Conservation (phyloP, 495 filamentous ascomycete species). For the Podospora didyma region DNA sequence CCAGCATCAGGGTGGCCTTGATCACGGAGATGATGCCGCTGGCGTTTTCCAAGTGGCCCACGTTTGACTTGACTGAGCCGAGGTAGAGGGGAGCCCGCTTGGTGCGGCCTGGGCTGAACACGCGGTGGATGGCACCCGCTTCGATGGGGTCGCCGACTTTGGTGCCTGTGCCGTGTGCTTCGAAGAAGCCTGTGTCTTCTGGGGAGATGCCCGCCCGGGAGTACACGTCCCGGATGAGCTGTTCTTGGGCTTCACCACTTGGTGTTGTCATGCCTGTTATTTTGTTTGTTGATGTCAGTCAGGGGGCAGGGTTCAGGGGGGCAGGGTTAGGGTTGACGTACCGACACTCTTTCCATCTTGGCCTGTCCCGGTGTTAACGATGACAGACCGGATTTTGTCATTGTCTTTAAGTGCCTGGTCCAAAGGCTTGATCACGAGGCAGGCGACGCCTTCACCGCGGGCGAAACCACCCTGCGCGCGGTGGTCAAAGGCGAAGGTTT, state of each 20-base stretch:
- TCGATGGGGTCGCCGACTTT: slow-evolving; percentile 47
- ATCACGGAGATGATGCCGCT: slow-evolving; percentile 51
- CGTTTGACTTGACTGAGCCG: slow-evolving; percentile 54
- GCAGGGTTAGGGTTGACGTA: no score
- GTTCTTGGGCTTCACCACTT: slow-evolving; percentile 42
- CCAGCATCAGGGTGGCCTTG: slow-evolving; percentile 51
- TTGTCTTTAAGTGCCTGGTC: slow-evolving; percentile 41
- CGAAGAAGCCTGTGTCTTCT: slow-evolving; percentile 37
- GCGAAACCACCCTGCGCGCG: no score
- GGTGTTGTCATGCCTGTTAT: slow-evolving; percentile 48
- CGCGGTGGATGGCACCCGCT: slow-evolving; percentile 28
- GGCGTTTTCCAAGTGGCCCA: slow-evolving; percentile 52
- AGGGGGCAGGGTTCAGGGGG: no score
- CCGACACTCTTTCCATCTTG: no score
- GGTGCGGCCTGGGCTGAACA: slow-evolving; percentile 1
- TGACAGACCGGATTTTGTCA: slow-evolving; percentile 54
- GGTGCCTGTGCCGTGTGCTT: slow-evolving; percentile 52
- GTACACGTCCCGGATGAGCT: slow-evolving; percentile 46
- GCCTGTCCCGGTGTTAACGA: slow-evolving; percentile 50
- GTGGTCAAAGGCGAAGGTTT: no score
- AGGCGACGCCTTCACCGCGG: slow-evolving; percentile 55
- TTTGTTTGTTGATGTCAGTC: no score
- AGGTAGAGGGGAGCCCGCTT: not conserved
- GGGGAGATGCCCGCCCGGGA: slow-evolving; percentile 25
- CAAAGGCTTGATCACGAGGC: slow-evolving; percentile 51